Evolutionary conservation across 345 rosid genomes (phyloP), one percentile per base, ranked within the genome.

Genomic region (Eucalyptus guilfoylei): DNA sequence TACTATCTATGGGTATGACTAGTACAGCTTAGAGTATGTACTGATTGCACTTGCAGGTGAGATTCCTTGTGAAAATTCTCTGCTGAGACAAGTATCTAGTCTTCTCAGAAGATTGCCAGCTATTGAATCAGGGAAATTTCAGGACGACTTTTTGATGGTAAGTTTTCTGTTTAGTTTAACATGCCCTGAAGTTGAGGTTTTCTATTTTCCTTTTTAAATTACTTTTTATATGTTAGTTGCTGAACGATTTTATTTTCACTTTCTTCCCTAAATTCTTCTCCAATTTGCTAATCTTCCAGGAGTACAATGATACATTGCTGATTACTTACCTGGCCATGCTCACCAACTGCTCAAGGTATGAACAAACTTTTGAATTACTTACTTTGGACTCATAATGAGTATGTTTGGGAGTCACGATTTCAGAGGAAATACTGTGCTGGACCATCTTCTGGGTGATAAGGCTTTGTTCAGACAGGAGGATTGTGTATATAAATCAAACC

Each of bases 101-200:
- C 96, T 98, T 85, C 92, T 97, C 60, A 94, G 99, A 91, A 95
- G 99, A 91, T 93, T 98, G 92, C 99, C 99, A 89, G 97, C 98
- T 89, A 94, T 95, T 87, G 99, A 98, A 91, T 98, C 99, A 44
- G 98, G 95, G 90, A 97, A 93, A 89, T 98, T 98, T 91, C 97
- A 96, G 90, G 99, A 97, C 87, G 97, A 97, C 90, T 97, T 97
- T 93, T 91, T 97, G 92, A 98, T 97, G 99, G 99, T 97, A 87
- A 92, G 96, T 92, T 11, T 87, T 86, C 54, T 80, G 11, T 9
- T 47, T 76, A 16, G 50, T 34, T 17, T 47, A 23, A 45, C n/a
- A 47, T 88, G 49, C 45, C 47, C 80, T 10, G 81, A 87, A 80
- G 86, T 26, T 6, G 15, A 12, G 23, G 21, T 16, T n/a, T 23